Conservation (phyloP, 164 flowering plant genomes). For the Macadamia tetraphylla region DNA sequence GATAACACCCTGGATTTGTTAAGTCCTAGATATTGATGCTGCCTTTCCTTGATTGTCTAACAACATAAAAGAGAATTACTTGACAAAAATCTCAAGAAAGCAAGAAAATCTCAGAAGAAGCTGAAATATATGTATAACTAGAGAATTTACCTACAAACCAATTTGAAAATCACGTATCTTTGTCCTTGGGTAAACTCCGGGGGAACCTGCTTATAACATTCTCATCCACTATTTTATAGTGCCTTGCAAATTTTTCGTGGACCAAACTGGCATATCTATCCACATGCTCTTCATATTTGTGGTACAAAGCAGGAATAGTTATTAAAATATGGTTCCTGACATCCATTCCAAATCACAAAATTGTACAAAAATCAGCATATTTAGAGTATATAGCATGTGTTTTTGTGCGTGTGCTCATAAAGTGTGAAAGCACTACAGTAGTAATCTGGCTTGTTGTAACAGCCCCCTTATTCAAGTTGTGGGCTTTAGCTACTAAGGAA, state of each 20-base stretch:
- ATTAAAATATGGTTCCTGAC: slow-evolving; percentile 72
- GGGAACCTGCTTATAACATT: slow-evolving; percentile 61
- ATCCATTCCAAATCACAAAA: slow-evolving; percentile 4
- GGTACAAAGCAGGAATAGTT: slow-evolving; percentile 80
- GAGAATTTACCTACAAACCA: slow-evolving; percentile 2
- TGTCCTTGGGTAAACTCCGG: slow-evolving; percentile 46
- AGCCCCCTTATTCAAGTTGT: not conserved
- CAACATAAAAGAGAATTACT: no score
- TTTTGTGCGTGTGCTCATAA: no score
- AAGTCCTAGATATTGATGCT: no score
- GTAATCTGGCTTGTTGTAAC: no score
- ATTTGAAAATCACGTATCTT: slow-evolving; percentile 32
- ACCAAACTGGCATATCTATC: slow-evolving; percentile 65
- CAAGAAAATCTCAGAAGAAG: not conserved
- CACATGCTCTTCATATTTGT: slow-evolving; percentile 50
- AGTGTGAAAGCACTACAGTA: no score
- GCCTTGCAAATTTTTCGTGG: slow-evolving; percentile 53
- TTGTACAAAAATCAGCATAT: not conserved
- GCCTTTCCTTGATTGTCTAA: no score
- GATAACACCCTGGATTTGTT: no score
- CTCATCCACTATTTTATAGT: slow-evolving; percentile 72
- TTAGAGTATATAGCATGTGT: not conserved
- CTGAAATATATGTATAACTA: slow-evolving; percentile 1
- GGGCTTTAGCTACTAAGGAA: not conserved
- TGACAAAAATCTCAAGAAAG: not conserved